Evolutionary conservation across 768 basidiomycete genomes (phyloP), one percentile per base, ranked within the genome.

Genomic region (Russula brevipes): DNA sequence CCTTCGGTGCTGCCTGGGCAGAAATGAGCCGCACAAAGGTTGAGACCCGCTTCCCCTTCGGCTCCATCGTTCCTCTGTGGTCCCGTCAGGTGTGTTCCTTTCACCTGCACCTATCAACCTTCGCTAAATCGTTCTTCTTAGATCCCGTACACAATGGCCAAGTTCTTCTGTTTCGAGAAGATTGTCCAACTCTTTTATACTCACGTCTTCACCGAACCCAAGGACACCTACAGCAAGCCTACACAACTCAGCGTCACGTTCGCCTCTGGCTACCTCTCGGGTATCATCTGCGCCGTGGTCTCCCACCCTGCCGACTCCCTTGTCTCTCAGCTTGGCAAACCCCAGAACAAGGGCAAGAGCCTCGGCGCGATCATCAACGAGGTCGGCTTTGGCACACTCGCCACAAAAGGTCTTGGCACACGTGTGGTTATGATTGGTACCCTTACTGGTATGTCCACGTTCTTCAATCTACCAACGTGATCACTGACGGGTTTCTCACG

Each of bases 121-220:
- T 38, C 2, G n/a, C 46, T 41, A 30, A 50, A 60, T 7, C 55
- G 0, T 17, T 5, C 65, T 58, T 74, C 64, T 58, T 74, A 96
- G 89, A 94, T 96, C 71, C 94, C 94, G 58, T 97, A 97, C 82
- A 97, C 94, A 71, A 95, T 97, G 94, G 94, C 94, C 81, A 97
- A 97, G 79, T 97, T 97, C 85, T 92, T 85, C 85, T 93, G 91
- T 84, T 95, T 87, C 75, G 92, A 94, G 76, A 86, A 87, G 81
- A 89, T 89, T 70, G 91, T 89, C 73, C 81, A 85, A 71, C 74
- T 89, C 69, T 94, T 95, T 81, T 92, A 92, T 77, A 91, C 88
- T 68, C 84, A 89, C 72, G 89, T 93, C 75, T 88, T 94, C 78
- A 82, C 87, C 47, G 77, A 80, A 63, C 88, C 89, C 70, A 92